A percentile compares a stretch with the other conserved stretches of the same genome.
Evolutionary conservation across 2,329 filamentous ascomycete genomes (phyloP).

Genomic region (Acrocalymma vagum): DNA sequence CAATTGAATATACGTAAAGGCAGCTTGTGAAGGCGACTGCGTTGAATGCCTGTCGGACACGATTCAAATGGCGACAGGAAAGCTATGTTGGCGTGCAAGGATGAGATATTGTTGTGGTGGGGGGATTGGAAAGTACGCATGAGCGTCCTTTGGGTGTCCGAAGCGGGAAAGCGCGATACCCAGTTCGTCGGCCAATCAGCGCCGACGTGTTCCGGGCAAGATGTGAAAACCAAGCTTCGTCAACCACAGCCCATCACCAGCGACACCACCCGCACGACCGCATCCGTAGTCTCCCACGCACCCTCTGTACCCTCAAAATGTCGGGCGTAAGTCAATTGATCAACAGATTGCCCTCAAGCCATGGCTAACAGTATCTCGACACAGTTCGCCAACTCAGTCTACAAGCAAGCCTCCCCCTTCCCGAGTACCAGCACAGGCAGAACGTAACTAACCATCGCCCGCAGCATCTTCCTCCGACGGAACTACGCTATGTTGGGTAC

Average conservation of each 20-base stretch:
- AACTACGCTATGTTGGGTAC: constrained; percentile 88
- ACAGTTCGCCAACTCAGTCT: constrained; percentile 63
- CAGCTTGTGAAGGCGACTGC: background rate
- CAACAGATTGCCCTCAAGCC: background rate
- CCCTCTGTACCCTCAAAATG: constrained; percentile 60
- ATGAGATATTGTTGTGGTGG: constrained; percentile 4
- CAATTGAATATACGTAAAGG: background rate
- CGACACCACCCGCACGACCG: constrained; percentile 32
- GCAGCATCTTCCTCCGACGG: constrained; percentile 82
- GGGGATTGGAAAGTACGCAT: constrained; percentile 4
- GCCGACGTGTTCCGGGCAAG: constrained; percentile 24
- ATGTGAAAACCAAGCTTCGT: constrained; percentile 29
- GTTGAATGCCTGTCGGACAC: background rate
- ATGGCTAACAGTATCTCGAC: constrained; percentile 34
- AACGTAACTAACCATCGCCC: constrained; percentile 38
- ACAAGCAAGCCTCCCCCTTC: constrained; percentile 54
- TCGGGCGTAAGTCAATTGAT: constrained; percentile 61
- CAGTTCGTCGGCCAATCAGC: constrained; percentile 36
- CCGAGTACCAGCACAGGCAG: constrained; percentile 17
- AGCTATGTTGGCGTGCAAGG: background rate
- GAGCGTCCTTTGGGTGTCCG: too few species aligned
- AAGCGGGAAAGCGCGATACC: constrained; percentile 1
- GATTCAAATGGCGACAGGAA: background rate
- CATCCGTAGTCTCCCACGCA: constrained; percentile 27
- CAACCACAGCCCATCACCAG: constrained; percentile 32